phyloP scores from a whole-genome alignment of 495 filamentous ascomycete species.

The Aspergillus taichungensis region DNA sequence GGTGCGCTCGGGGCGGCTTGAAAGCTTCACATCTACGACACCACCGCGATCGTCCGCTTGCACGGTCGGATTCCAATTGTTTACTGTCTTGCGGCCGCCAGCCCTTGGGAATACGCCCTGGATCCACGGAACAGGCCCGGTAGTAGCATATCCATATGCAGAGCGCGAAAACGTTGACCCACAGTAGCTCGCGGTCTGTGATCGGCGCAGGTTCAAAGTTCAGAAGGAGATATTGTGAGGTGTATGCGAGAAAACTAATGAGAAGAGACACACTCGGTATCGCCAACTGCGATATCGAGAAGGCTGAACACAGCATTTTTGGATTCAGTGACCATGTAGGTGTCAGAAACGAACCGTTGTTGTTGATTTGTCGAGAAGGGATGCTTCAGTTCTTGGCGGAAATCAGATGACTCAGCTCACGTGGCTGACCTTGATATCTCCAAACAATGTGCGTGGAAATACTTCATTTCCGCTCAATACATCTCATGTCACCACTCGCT shows the following conservation, averaged over 20 bases:
- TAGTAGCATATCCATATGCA: slow-evolving; percentile 77
- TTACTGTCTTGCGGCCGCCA: slow-evolving; percentile 17
- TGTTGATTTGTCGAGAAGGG: not conserved
- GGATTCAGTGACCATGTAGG: not conserved
- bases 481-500: no score
- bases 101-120: slow-evolving; percentile 45
- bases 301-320: slow-evolving; percentile 14
- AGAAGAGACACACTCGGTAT: slow-evolving; percentile 57
- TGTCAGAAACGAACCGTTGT: not conserved
- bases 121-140: slow-evolving; percentile 65
- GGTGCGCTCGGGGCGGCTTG: slow-evolving; percentile 84
- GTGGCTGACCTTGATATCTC: not conserved
- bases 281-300: slow-evolving; percentile 36
- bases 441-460: slow-evolving; percentile 5
- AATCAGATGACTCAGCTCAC: not conserved
- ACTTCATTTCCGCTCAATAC: not conserved
- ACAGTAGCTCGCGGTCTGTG: slow-evolving; percentile 45
- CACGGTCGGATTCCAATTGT: slow-evolving; percentile 18
- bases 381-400: not conserved
- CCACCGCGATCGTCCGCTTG: slow-evolving; percentile 47
- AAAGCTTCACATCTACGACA: slow-evolving; percentile 77
- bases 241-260: slow-evolving; percentile 73
- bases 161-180: slow-evolving; percentile 65
- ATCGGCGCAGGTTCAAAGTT: slow-evolving; percentile 63
- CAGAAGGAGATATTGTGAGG: slow-evolving; percentile 75